Base-by-base conservation (phyloP, 768 basidiomycete genomes). In the Lactarius sp. region DNA sequence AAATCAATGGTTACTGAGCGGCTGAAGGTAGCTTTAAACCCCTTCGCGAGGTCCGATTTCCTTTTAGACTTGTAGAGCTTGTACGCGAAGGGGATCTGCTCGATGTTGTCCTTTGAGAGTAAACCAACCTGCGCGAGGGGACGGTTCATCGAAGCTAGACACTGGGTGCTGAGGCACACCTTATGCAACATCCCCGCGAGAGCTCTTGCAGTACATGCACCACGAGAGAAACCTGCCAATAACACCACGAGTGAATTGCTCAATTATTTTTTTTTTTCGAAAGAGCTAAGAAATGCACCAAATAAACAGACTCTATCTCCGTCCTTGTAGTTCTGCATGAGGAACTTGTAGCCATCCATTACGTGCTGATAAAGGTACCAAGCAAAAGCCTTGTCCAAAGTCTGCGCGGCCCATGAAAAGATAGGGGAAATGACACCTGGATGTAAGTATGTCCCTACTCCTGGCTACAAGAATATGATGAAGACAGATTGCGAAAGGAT, bases 241-340 rank as follows among this genome's bases (percentile, higher is more conserved):
- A 61, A 60, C 10, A 31, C 20, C 44, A 41, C 52, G 27, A 34
- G 10, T 67, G n/a, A 72, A 50, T 49, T 44, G 51, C n/a, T n/a
- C n/a, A n/a, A n/a, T n/a, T n/a, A n/a, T n/a, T 61, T 13, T 41
- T 41, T 41, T 13, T 27, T 14, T 41, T 5, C 4, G 5, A 6
- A 41, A 16, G 8, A 12, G 49, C n/a, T 27, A 46, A 8, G 6
- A 6, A 41, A 47, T 76, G 31, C 61, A 85, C 87, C 88, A 61
- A 90, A 90, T 27, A 91, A 73, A 69, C 85, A 90, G 33, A 92
- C 81, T 71, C 80, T 88, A 71, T 90, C 89, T 0, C 90, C 91
- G 0, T 74, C 68, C n/a, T 75, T 77, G 71, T 87, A 90, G 68
- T 87, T 91, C 64, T 86, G 79, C 90, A 92, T 90, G 56, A 92